Base-by-base conservation (phyloP, 345 rosid species). In the Brassica carinata region DNA sequence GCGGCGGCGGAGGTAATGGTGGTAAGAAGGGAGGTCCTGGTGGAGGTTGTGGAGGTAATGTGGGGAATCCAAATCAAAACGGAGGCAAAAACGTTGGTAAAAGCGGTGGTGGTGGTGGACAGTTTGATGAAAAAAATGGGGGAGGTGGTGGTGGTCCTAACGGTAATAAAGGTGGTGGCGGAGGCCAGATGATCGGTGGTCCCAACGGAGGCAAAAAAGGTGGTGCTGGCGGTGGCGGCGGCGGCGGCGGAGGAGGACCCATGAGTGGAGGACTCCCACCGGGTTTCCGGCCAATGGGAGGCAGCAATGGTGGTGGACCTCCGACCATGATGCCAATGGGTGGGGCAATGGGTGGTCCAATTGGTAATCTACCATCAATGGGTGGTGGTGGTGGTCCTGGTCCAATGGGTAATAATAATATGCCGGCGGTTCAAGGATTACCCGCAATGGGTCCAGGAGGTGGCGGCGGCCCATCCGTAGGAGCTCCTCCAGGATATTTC, bases 381-480 rank as follows among this genome's bases (percentile, higher is more conserved):
- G 90, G 82, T 89, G 65, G 89, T 59, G 65, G 89, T 59, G 74
- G 79, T 67, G 79, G 81, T 14, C 85, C 78, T 55, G 76, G 85
- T 69, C 85, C 78, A 63, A 79, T 86, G 87, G 64, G 76, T 38
- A 67, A 66, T 66, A 59, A 59, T 59, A 67, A 71, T 67, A 64
- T 87, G 66, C 87, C 88, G 4, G 94, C 98, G 0, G 97, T 90
- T 31, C 97, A 89, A 77, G 98, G 98, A 15, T 85, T 91, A 9
- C 98, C 98, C 0, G 94, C 97, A 2, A 26, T 86, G 30, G 88
- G 90, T 13, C 82, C 86, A 81, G 58, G 64, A 1, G 82, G 83
- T 1, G 88, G 87, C 0, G 87, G 83, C 0, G 88, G 86, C 1
- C 75, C 79, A 34, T 33, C 79, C 0, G 88, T 77, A 0, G 90